phyloP scores from a whole-genome alignment of 2,329 filamentous ascomycete species.

The Aspergillus sp. region DNA sequence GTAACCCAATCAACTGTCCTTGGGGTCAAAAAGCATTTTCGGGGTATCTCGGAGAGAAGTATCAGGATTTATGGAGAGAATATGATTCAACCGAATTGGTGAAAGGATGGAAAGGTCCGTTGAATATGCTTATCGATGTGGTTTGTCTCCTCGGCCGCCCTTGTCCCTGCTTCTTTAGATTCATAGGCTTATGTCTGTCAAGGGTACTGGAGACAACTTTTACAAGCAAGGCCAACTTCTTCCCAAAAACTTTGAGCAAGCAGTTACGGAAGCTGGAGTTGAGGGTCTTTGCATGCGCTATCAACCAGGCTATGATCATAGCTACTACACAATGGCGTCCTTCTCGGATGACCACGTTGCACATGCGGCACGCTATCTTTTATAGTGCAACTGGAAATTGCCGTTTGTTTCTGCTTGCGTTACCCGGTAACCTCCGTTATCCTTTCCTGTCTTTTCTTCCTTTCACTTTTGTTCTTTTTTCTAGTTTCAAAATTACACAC shows the following conservation, averaged over 20 bases:
- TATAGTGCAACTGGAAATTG: conserved; percentile 46
- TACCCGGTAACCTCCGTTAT: too few relatives aligned
- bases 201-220: conserved; percentile 93
- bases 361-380: conserved; percentile 83
- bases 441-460: too few relatives aligned
- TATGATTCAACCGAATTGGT: conserved; percentile 92
- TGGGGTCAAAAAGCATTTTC: conserved; percentile 96
- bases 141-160: conserved; percentile 49
- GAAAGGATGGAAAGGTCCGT: conserved; percentile 67
- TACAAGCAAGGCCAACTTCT: conserved; percentile 92
- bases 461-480: too few relatives aligned
- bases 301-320: conserved; percentile 92
- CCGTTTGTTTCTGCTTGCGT: too few relatives aligned
- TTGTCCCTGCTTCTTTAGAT: too few relatives aligned
- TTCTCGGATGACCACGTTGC: conserved; percentile 90
- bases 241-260: conserved; percentile 86
- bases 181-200: too few relatives aligned
- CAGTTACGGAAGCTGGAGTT: conserved; percentile 73
- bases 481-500: too few relatives aligned
- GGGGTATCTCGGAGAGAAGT: conserved; percentile 81
- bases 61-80: conserved; percentile 74
- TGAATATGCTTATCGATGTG: conserved; percentile 85
- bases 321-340: conserved; percentile 92
- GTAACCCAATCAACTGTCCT: conserved; percentile 79
- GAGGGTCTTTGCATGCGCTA: conserved; percentile 74